Conservation (phyloP, 1,284 basidiomycete genomes). For the Phellopilus nigrolimitatus region DNA sequence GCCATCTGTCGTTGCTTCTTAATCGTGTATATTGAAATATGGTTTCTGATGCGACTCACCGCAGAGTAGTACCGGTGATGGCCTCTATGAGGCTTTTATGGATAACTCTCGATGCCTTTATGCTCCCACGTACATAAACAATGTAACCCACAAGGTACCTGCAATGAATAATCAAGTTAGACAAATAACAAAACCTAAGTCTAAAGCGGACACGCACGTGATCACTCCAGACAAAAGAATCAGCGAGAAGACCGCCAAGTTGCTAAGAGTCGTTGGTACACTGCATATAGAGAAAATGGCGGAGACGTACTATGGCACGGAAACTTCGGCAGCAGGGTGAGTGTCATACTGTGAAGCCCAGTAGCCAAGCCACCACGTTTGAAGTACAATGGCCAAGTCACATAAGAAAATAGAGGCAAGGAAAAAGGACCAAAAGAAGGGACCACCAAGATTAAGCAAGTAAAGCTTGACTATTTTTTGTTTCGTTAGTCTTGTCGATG, state of each 20-base stretch:
- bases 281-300: not conserved
- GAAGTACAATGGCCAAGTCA: slow-evolving; percentile 29
- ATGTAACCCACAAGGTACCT: slow-evolving; percentile 28
- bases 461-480: slow-evolving; percentile 28
- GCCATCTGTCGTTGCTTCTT: slow-evolving; percentile 32
- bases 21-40: not conserved
- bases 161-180: not conserved
- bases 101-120: slow-evolving; percentile 51
- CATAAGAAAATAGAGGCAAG: slow-evolving; percentile 24
- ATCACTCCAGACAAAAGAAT: slow-evolving; percentile 31
- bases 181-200: not conserved
- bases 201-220: slow-evolving; percentile 6
- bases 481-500: not conserved
- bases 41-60: slow-evolving; percentile 45
- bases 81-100: slow-evolving; percentile 53
- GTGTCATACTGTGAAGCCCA: slow-evolving; percentile 48
- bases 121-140: slow-evolving; percentile 37
- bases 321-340: slow-evolving; percentile 26
- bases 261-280: slow-evolving; percentile 27
- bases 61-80: slow-evolving; percentile 52
- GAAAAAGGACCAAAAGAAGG: slow-evolving; percentile 37
- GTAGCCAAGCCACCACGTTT: slow-evolving; percentile 48
- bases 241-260: slow-evolving; percentile 39
- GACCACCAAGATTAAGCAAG: slow-evolving; percentile 38
- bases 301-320: slow-evolving; percentile 28